Evolutionary conservation across 352 stramenopile species (phyloP).

Genomic region (Peronosclerospora sorghi): DNA sequence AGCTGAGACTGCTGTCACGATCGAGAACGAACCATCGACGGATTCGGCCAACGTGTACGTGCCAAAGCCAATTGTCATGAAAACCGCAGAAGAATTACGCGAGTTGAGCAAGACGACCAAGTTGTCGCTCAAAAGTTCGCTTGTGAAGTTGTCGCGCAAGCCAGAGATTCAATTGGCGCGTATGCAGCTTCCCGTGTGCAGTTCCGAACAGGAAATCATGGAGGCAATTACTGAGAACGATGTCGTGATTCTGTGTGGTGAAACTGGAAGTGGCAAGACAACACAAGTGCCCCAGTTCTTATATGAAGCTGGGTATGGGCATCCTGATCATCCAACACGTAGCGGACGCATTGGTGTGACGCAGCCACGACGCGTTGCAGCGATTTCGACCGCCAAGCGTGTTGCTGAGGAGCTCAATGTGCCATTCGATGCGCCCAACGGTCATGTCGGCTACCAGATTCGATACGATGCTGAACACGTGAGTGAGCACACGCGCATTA

Average conservation of each 20-base stretch:
- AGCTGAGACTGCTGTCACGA: no score
- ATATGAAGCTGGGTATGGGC: conserved; percentile 89
- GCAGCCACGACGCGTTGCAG: conserved; percentile 96
- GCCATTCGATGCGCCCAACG: conserved; percentile 38
- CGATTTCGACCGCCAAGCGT: conserved; percentile 94
- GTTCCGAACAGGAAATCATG: conserved; percentile 99
- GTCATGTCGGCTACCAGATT: conserved; percentile 95
- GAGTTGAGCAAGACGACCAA: conserved; percentile 37
- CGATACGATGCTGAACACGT: conserved; percentile 94
- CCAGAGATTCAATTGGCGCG: conserved; percentile 82
- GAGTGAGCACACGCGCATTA: conserved; percentile 85
- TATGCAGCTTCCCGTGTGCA: conserved; percentile 94
- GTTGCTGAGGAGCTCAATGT: conserved; percentile 96
- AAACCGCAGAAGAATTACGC: conserved; percentile 45
- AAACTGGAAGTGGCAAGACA: conserved; percentile 97
- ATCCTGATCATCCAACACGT: conserved; percentile 37
- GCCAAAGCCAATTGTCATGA: conserved; percentile 59
- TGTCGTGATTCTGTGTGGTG: conserved; percentile 96
- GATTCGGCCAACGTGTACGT: no score
- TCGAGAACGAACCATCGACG: no score
- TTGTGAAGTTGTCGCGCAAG: conserved; percentile 69
- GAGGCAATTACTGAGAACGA: conserved; percentile 92
- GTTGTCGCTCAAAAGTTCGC: conserved; percentile 53
- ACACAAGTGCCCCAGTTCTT: conserved; percentile 98
- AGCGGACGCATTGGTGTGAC: conserved; percentile 90